phyloP scores from a whole-genome alignment of 2,329 filamentous ascomycete genomes.

The Mariannaea elegans region DNA sequence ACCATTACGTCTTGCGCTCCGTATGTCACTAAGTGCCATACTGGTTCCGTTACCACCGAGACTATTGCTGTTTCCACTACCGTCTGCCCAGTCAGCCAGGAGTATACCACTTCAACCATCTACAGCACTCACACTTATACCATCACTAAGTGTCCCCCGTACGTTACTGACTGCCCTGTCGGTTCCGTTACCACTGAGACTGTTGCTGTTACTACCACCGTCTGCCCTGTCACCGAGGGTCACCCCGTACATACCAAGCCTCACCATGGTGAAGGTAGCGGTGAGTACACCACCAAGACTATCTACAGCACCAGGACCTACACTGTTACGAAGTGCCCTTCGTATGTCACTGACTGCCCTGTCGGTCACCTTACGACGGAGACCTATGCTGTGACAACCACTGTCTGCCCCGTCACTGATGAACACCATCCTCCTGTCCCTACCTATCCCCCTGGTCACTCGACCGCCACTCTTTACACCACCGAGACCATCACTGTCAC shows the following conservation, averaged over 20 bases:
- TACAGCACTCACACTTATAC: slow-evolving; percentile 31
- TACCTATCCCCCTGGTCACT: slow-evolving; percentile 43
- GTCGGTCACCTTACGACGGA: slow-evolving; percentile 40
- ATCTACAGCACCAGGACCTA: slow-evolving; percentile 37
- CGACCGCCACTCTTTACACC: slow-evolving; percentile 39
- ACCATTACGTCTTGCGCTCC: slow-evolving; percentile 33
- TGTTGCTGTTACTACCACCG: slow-evolving; percentile 48
- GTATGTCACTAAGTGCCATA: slow-evolving; percentile 37
- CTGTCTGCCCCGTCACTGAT: slow-evolving; percentile 43
- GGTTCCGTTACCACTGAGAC: slow-evolving; percentile 41
- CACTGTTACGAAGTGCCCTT: slow-evolving; percentile 35
- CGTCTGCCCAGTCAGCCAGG: slow-evolving; percentile 51
- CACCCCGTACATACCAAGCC: background rate
- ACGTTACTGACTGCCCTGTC: slow-evolving; percentile 33
- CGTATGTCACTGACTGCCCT: slow-evolving; percentile 37
- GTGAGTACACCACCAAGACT: slow-evolving; percentile 29
- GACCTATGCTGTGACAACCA: slow-evolving; percentile 47
- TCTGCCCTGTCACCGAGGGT: slow-evolving; percentile 50
- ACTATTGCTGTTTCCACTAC: slow-evolving; percentile 51
- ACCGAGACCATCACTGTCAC: slow-evolving; percentile 47
- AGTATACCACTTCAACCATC: slow-evolving; percentile 32
- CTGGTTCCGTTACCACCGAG: slow-evolving; percentile 40
- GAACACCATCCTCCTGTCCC: slow-evolving; percentile 27
- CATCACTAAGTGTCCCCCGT: slow-evolving; percentile 28
- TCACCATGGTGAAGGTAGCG: background rate